Evolutionary conservation across 306 rosid species (phyloP).

Genomic region (Amphicarpaea edgeworthii): DNA sequence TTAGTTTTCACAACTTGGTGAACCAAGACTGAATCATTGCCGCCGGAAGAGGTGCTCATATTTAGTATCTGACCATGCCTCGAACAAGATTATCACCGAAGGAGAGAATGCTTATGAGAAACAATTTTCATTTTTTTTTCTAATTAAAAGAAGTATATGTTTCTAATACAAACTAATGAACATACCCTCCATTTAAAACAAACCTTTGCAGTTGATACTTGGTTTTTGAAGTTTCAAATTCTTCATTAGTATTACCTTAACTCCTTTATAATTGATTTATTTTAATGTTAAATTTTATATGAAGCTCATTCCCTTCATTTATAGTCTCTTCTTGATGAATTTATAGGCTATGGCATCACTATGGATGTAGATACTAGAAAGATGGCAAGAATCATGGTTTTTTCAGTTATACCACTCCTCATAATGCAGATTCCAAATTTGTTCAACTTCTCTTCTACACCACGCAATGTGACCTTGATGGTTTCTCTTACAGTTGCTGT

Average conservation of each 20-base stretch:
- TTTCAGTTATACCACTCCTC: conserved; percentile 60
- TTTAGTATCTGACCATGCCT: background rate
- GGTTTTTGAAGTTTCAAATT: conserved; percentile 23
- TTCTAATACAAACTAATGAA: background rate
- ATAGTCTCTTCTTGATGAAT: background rate
- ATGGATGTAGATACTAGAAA: conserved; percentile 62
- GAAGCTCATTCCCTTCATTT: background rate
- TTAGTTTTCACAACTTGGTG: background rate
- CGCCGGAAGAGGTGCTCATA: background rate
- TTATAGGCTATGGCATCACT: conserved; percentile 61
- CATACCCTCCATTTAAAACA: background rate
- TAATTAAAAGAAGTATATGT: background rate
- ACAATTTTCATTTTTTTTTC: background rate
- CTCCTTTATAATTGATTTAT: background rate
- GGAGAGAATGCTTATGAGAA: background rate
- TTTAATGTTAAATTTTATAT: conserved; percentile 9
- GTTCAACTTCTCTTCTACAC: conserved; percentile 36
- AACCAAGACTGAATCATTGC: background rate
- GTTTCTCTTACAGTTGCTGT: conserved; percentile 56
- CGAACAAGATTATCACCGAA: too few species aligned
- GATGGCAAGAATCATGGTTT: conserved; percentile 62
- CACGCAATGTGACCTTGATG: conserved; percentile 51
- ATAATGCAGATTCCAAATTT: conserved; percentile 64
- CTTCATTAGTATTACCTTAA: conserved; percentile 25
- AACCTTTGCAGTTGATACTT: background rate